Conservation (phyloP, 345 rosid species). For the Clausena lansium region DNA sequence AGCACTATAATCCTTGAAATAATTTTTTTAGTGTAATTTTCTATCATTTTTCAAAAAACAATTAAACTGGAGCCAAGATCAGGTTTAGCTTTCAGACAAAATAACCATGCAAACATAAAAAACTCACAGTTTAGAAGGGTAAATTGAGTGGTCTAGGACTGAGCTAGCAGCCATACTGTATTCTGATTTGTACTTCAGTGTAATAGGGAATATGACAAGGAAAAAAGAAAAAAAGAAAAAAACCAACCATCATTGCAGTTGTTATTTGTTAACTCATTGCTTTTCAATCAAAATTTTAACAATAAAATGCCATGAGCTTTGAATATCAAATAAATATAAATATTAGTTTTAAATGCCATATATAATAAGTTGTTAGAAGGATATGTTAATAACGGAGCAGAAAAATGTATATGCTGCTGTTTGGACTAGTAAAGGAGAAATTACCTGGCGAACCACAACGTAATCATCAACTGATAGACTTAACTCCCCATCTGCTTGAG, state of each 20-base stretch:
- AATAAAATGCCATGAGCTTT: background rate
- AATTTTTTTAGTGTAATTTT: background rate
- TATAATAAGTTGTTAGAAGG: background rate
- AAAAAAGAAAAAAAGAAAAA: background rate
- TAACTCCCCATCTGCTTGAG: conserved; percentile 82
- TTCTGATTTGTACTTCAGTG: background rate
- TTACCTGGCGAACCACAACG: conserved; percentile 84
- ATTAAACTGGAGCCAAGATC: background rate
- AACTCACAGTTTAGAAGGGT: background rate
- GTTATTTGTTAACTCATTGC: background rate
- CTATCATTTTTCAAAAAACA: background rate
- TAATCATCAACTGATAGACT: conserved; percentile 71
- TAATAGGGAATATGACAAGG: background rate
- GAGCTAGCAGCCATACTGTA: background rate
- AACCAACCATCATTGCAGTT: background rate
- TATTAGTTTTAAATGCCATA: background rate
- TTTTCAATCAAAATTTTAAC: background rate
- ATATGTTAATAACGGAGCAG: background rate
- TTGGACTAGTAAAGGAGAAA: background rate
- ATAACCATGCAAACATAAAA: background rate
- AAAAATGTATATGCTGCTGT: background rate
- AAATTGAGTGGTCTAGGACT: background rate
- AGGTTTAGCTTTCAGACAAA: background rate
- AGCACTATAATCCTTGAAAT: background rate
- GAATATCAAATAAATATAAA: background rate